These are phyloP conservation scores for Lachnellula suecica DNA, from an alignment of 2,329 filamentous ascomycete species.

Conservation along the genomic window DNA sequence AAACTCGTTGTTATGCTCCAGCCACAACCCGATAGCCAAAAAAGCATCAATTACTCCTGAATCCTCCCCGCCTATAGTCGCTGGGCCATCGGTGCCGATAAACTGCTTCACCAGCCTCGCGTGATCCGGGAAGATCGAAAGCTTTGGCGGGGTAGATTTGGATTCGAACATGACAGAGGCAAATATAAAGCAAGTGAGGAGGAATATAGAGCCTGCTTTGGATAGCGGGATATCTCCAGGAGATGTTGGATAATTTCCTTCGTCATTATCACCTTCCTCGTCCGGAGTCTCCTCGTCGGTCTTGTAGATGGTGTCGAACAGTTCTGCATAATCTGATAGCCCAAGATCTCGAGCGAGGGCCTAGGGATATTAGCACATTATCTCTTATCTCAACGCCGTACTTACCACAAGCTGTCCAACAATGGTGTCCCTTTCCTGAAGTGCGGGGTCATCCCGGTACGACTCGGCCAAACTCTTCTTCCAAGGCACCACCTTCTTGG, in stretches of 20 bases:
- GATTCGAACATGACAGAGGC: constrained; percentile 61
- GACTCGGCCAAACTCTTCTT: constrained; percentile 60
- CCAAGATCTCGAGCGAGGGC: constrained; percentile 57
- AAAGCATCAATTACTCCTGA: constrained; percentile 59
- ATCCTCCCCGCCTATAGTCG: constrained; percentile 45
- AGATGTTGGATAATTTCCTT: constrained; percentile 43
- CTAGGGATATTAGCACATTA: constrained; percentile 23
- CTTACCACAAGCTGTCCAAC: constrained; percentile 71
- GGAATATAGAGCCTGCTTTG: constrained; percentile 55
- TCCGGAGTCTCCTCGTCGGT: constrained; percentile 40
- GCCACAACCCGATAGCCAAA: constrained; percentile 58
- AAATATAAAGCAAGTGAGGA: constrained; percentile 63
- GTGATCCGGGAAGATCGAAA: constrained; percentile 62
- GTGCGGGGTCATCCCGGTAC: constrained; percentile 61
- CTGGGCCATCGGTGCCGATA: constrained; percentile 47
- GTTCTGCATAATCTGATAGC: constrained; percentile 43
- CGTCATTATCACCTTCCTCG: constrained; percentile 40
- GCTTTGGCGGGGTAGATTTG: constrained; percentile 49
- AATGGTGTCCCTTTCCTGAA: constrained; percentile 62
- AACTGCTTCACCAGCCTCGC: constrained; percentile 52
- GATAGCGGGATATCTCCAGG: constrained; percentile 57
- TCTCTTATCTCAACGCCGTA: constrained; percentile 17
- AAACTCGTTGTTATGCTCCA: constrained; percentile 50
- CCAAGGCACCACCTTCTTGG: constrained; percentile 61
- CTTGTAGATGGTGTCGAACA: constrained; percentile 45